These are phyloP conservation scores for Comarum palustre DNA, from an alignment of 306 rosid genomes.

Conservation along the genomic window DNA sequence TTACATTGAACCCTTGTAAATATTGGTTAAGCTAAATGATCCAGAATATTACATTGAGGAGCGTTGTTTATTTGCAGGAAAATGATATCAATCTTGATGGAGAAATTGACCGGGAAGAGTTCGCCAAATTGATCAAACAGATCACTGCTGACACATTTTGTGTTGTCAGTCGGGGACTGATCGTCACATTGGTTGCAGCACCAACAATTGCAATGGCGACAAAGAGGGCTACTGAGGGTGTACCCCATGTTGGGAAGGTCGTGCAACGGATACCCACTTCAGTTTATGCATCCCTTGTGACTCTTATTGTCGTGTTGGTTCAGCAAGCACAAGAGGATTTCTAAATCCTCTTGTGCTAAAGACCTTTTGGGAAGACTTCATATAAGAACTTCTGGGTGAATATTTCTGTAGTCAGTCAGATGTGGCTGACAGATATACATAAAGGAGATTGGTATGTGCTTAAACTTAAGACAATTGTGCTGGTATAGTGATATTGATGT, in stretches of 20 bases:
- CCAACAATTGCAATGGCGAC: slow-evolving; percentile 80
- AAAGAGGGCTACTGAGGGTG: slow-evolving; percentile 80
- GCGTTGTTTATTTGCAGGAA: slow-evolving; percentile 36
- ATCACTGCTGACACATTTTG: slow-evolving; percentile 56
- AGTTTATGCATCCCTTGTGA: slow-evolving; percentile 63
- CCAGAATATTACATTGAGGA: background rate
- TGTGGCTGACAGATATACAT: background rate
- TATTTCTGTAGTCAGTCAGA: background rate
- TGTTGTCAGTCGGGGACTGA: slow-evolving; percentile 57
- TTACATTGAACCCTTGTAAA: background rate
- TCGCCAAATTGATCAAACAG: slow-evolving; percentile 41
- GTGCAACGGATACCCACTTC: slow-evolving; percentile 70
- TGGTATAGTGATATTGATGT: background rate
- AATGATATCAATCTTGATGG: slow-evolving; percentile 55
- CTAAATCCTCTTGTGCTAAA: background rate
- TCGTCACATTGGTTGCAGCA: slow-evolving; percentile 68
- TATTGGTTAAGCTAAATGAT: background rate
- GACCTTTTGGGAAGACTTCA: background rate
- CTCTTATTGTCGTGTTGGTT: slow-evolving; percentile 51
- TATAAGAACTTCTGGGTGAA: background rate
- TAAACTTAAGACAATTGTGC: background rate
- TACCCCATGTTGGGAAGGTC: slow-evolving; percentile 72
- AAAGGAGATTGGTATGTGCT: background rate
- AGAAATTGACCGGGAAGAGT: slow-evolving; percentile 59
- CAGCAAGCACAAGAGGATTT: slow-evolving; percentile 34